Conservation (phyloP, 306 rosid species). For the Adenanthera pavonina region DNA sequence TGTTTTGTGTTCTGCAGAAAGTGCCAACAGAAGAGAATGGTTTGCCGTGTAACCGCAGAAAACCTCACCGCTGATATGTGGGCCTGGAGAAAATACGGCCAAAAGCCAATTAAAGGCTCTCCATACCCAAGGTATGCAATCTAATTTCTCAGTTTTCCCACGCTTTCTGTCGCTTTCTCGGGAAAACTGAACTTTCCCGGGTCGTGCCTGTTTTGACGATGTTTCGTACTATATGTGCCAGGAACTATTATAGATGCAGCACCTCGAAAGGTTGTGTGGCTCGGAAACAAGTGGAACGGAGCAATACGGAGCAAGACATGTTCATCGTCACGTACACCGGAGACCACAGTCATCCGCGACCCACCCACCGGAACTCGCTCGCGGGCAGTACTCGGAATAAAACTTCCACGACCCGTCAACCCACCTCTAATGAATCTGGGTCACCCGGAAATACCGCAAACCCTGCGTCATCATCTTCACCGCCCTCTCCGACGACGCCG, state of each 20-base stretch:
- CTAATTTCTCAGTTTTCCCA: neutral
- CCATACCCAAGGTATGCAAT: slow-evolving; percentile 69
- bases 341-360: slow-evolving; percentile 73
- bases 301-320: slow-evolving; percentile 51
- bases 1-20: slow-evolving; percentile 49
- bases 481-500: slow-evolving; percentile 41
- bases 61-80: slow-evolving; percentile 72
- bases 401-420: slow-evolving; percentile 18
- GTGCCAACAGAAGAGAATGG: slow-evolving; percentile 54
- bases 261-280: slow-evolving; percentile 76
- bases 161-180: slow-evolving; percentile 7
- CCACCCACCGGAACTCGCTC: slow-evolving; percentile 72
- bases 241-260: slow-evolving; percentile 87
- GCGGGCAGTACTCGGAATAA: slow-evolving; percentile 66
- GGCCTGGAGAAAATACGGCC: slow-evolving; percentile 93
- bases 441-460: neutral
- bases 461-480: neutral
- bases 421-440: neutral
- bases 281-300: slow-evolving; percentile 78
- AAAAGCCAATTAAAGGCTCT: slow-evolving; percentile 83
- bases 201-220: neutral
- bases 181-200: neutral
- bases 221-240: neutral
- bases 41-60: slow-evolving; percentile 57
- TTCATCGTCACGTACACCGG: slow-evolving; percentile 75